Conservation (phyloP, 2,329 filamentous ascomycete species). For the Xylariales sp. region DNA sequence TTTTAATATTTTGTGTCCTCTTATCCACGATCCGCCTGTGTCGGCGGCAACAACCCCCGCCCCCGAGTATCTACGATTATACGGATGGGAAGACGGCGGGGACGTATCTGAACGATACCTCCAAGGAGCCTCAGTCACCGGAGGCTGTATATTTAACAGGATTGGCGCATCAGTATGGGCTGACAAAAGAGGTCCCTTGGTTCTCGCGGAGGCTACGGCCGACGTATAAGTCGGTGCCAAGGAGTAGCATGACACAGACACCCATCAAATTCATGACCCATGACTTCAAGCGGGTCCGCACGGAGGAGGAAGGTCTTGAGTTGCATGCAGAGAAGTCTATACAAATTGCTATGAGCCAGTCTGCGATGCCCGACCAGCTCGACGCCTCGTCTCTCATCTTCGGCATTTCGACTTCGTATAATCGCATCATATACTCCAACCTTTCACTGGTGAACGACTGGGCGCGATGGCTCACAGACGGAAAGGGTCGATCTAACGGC, state of each 20-base stretch:
- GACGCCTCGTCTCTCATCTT: slow-evolving; percentile 37
- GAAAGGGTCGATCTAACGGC: slow-evolving; percentile 35
- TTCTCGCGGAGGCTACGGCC: slow-evolving; percentile 18
- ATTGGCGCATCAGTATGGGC: slow-evolving; percentile 19
- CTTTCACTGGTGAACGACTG: slow-evolving; percentile 36
- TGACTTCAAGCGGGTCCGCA: slow-evolving; percentile 14
- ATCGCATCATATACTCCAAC: slow-evolving; percentile 33
- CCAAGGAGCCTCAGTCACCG: slow-evolving; percentile 9
- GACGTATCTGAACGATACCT: slow-evolving; percentile 15
- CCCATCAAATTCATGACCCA: slow-evolving; percentile 12
- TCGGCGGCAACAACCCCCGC: slow-evolving; percentile 8
- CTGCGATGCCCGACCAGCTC: slow-evolving; percentile 25
- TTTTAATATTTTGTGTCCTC: slow-evolving; percentile 13
- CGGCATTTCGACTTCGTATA: slow-evolving; percentile 38
- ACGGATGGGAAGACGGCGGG: slow-evolving; percentile 21
- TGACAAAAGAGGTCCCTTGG: slow-evolving; percentile 20
- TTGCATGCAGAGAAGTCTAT: slow-evolving; percentile 21
- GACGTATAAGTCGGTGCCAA: slow-evolving; percentile 9
- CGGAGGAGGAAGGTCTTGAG: slow-evolving; percentile 15
- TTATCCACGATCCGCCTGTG: slow-evolving; percentile 11
- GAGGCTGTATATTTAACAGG: slow-evolving; percentile 20
- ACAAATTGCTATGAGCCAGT: slow-evolving; percentile 28
- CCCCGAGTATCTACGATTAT: slow-evolving; percentile 17
- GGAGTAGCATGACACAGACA: slow-evolving; percentile 19
- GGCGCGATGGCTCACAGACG: slow-evolving; percentile 42